Base-by-base conservation (phyloP, 768 basidiomycete species). In the Myochromella boudieri region DNA sequence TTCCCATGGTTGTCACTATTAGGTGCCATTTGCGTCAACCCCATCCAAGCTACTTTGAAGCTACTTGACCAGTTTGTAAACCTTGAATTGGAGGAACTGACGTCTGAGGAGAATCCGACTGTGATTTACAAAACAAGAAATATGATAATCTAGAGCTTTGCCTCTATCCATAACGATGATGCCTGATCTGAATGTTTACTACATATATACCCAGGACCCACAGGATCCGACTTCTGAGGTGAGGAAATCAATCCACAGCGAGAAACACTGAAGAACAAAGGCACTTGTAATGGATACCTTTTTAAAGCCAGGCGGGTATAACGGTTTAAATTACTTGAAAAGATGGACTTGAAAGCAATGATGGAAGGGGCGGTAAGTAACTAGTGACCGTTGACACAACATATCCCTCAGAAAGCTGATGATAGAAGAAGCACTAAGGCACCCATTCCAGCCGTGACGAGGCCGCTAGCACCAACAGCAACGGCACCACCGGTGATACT, bases 401-500 rank as follows among this genome's bases (percentile, higher is more conserved):
- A n/a, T n/a, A 45, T 38, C 46, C 47, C 44, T 52, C 50, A 59
- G 17, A 59, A 49, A 42, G 43, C 44, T 22, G 49, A 44, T 21
- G 51, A 59, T 29, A 42, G 49, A 27, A 50, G 20, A 11, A 57
- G 34, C 26, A 53, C 46, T n/a, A 60, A 31, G 25, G 48, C 22
- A 43, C 52, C 52, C 50, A 54, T 49, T 39, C 39, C 44, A 10
- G 41, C 46, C 18, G 53, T 46, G 28, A 58, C 52, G 44, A 61
- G 40, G 14, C 57, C 54, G 14, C 63, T 64, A 2, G 43, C 43
- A 5, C 53, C 58, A 28, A 62, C 49, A 24, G 43, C 54, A 25
- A 51, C 46, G 26, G 64, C 65, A 17, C 62, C 64, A 24, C 49
- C 50, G 46, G 54, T 42, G 31, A 59, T 42, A 40, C 71, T 53